These are phyloP conservation scores for Fusarium newnesense DNA, from an alignment of 2,329 filamentous ascomycete species.

Conservation along the genomic window DNA sequence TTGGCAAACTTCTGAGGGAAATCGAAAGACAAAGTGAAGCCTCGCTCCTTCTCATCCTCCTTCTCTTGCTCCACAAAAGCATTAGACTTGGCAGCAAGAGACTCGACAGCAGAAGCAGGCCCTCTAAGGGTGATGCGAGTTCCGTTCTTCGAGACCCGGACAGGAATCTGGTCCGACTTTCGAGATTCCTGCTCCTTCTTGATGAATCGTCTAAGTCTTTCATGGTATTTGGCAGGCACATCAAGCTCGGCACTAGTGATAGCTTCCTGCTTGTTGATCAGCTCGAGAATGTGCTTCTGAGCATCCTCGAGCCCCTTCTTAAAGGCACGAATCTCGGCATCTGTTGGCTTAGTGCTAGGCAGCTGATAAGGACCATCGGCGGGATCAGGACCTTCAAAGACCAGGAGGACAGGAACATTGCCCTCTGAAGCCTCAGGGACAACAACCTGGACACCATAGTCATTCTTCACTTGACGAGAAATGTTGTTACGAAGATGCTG, in stretches of 20 bases:
- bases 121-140: slow-evolving; percentile 79
- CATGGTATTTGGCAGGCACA: slow-evolving; percentile 71
- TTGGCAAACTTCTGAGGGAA: slow-evolving; percentile 97
- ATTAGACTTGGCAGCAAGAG: slow-evolving; percentile 76
- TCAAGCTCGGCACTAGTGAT: slow-evolving; percentile 64
- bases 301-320: slow-evolving; percentile 66
- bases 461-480: slow-evolving; percentile 70
- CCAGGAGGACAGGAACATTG: slow-evolving; percentile 73
- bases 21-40: slow-evolving; percentile 85
- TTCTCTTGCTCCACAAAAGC: slow-evolving; percentile 88
- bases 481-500: slow-evolving; percentile 74
- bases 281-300: slow-evolving; percentile 64
- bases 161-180: slow-evolving; percentile 66
- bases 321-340: slow-evolving; percentile 63
- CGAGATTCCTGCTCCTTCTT: slow-evolving; percentile 70
- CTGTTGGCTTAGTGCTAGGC: slow-evolving; percentile 63
- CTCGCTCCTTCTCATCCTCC: slow-evolving; percentile 92
- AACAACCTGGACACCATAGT: slow-evolving; percentile 78
- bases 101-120: slow-evolving; percentile 76
- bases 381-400: slow-evolving; percentile 75
- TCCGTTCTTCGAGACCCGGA: slow-evolving; percentile 68
- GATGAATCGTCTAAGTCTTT: slow-evolving; percentile 71
- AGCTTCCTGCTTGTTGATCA: slow-evolving; percentile 68
- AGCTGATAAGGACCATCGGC: slow-evolving; percentile 60
- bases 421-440: slow-evolving; percentile 72